A percentile compares a stretch with the other conserved stretches of the same genome.
Evolutionary conservation across 2,329 filamentous ascomycete genomes (phyloP).

Genomic region (Fusarium musae): DNA sequence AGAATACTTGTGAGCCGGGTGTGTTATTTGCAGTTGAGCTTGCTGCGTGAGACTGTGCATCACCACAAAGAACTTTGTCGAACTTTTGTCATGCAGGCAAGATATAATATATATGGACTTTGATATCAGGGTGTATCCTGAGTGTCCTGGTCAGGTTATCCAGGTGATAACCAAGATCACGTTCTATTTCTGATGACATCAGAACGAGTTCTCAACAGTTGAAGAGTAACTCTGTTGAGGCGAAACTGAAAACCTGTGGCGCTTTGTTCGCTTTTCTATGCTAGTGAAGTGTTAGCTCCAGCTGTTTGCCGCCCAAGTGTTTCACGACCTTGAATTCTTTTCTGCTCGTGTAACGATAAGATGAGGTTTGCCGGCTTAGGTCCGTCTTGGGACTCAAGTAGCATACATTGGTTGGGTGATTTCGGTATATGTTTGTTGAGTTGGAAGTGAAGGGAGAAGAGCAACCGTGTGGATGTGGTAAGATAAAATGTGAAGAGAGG

Average conservation of each 20-base stretch:
- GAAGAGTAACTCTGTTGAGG: background rate
- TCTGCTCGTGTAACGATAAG: background rate
- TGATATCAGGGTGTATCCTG: background rate
- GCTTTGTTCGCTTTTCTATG: background rate
- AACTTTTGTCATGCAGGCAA: too few species aligned
- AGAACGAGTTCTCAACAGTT: background rate
- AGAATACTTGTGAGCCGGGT: background rate
- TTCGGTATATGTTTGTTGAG: too few species aligned
- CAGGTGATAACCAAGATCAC: background rate
- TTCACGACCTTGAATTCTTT: background rate
- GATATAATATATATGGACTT: background rate
- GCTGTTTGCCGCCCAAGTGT: background rate
- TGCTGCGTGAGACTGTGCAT: background rate
- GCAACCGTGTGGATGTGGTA: too few species aligned
- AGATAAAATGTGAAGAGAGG: too few species aligned
- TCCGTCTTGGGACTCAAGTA: background rate
- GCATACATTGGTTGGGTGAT: too few species aligned
- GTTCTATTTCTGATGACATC: accelerated
- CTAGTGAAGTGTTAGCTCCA: background rate
- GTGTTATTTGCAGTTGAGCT: too few species aligned
- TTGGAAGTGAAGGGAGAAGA: too few species aligned
- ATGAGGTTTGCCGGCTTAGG: background rate
- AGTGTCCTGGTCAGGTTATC: background rate
- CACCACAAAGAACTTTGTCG: background rate
- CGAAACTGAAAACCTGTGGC: accelerated